These are phyloP conservation scores for Avicennia marina DNA, from an alignment of 257 asterid species.

Conservation along the genomic window DNA sequence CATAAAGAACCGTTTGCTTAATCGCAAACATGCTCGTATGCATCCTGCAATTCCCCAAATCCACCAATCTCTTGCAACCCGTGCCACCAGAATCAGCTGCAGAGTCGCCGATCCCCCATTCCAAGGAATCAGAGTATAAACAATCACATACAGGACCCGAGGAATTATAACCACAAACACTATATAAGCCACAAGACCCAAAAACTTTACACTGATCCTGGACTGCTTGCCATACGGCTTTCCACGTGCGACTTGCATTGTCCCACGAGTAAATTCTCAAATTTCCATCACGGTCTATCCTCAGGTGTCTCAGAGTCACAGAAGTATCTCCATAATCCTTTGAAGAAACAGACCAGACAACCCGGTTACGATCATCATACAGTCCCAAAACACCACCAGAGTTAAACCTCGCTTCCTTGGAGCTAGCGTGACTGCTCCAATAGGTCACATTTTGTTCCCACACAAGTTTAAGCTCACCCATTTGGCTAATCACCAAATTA, in stretches of 20 bases:
- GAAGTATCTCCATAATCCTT: conserved; percentile 50
- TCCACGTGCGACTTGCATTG: conserved; percentile 31
- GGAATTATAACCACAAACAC: conserved; percentile 57
- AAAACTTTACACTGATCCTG: conserved; percentile 55
- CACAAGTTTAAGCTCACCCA: conserved; percentile 46
- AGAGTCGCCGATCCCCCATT: conserved; percentile 19
- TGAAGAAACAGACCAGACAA: conserved; percentile 54
- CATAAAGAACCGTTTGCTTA: conserved; percentile 59
- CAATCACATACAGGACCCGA: conserved; percentile 51
- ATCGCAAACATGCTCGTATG: conserved; percentile 38
- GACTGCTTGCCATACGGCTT: conserved; percentile 65
- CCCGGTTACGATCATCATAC: conserved; percentile 26
- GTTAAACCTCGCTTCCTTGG: conserved; percentile 43
- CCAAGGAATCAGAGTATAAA: conserved; percentile 31
- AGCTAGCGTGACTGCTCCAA: conserved; percentile 47
- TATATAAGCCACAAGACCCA: conserved; percentile 54
- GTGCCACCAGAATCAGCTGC: conserved; percentile 22
- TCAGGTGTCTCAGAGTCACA: conserved; percentile 44
- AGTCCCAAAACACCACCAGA: conserved; percentile 45
- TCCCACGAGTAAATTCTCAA: conserved; percentile 72
- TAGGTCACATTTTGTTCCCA: conserved; percentile 80
- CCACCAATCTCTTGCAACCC: conserved; percentile 53
- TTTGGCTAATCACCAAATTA: conserved; percentile 32
- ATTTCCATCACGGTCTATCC: conserved; percentile 60
- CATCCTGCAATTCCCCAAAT: conserved; percentile 53